A percentile compares a stretch with the other conserved stretches of the same genome.
These are phyloP conservation scores for Alternaria consortialis DNA, from an alignment of 2,329 filamentous ascomycete species.

Conservation along the genomic window DNA sequence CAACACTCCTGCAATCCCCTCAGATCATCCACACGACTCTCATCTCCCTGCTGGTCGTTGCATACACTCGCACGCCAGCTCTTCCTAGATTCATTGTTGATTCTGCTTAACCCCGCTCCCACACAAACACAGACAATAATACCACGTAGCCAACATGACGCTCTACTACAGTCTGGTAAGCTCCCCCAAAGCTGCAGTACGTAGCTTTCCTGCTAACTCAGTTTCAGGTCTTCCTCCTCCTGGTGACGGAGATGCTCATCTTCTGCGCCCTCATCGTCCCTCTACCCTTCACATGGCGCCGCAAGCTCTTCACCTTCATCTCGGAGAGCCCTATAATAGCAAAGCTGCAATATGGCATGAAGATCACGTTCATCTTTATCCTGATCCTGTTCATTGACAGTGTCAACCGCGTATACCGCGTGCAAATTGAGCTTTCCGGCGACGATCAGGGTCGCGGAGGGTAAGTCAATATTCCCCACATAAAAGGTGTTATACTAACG, in stretches of 20 bases:
- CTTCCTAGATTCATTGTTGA: conserved; percentile 6
- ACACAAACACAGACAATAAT: conserved; percentile 35
- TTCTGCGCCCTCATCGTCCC: conserved; percentile 85
- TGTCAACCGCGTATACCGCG: conserved; percentile 94
- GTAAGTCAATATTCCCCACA: conserved; percentile 53
- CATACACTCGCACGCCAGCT: conserved; percentile 8
- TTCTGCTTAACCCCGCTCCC: conserved; percentile 30
- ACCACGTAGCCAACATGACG: conserved; percentile 65
- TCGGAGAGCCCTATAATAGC: conserved; percentile 86
- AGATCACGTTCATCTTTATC: conserved; percentile 99
- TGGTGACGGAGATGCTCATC: conserved; percentile 83
- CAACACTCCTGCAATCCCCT: conserved; percentile 22
- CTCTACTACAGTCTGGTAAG: conserved; percentile 74
- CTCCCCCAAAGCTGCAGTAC: conserved; percentile 24
- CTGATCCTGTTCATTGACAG: conserved; percentile 97
- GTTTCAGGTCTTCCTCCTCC: conserved; percentile 78
- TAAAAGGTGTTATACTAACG: conserved; percentile 21
- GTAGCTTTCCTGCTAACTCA: conserved; percentile 40
- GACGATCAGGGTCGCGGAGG: conserved; percentile 66
- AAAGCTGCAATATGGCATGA: conserved; percentile 96
- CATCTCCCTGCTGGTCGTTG: neutral
- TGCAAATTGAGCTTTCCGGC: conserved; percentile 84
- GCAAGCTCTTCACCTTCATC: conserved; percentile 94
- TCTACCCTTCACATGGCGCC: conserved; percentile 84
- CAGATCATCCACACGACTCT: conserved; percentile 9